Conservation (phyloP, 768 basidiomycete genomes). For the Tulasnella sp. region DNA sequence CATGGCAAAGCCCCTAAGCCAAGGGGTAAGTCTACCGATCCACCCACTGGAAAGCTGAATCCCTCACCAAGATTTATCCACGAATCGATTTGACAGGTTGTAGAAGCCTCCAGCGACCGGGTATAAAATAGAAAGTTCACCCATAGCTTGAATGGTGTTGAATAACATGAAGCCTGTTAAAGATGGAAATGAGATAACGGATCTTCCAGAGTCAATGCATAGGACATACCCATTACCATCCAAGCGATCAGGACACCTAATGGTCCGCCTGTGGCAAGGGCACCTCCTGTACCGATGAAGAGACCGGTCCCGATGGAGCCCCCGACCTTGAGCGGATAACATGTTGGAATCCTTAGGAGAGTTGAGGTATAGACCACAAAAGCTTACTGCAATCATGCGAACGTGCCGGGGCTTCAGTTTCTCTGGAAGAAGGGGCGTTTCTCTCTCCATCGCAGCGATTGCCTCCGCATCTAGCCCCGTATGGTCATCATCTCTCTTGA, state of each 20-base stretch:
- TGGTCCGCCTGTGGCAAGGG: slow-evolving; percentile 5
- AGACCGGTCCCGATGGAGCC: slow-evolving; percentile 10
- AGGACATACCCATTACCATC: slow-evolving; percentile 3
- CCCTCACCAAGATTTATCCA: slow-evolving; percentile 7
- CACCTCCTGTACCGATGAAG: slow-evolving; percentile 12
- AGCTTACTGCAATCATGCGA: not conserved
- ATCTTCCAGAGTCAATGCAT: not conserved
- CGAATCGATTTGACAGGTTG: not conserved
- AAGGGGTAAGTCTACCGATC: not conserved
- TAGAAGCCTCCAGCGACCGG: slow-evolving; percentile 8
- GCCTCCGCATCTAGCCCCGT: not conserved
- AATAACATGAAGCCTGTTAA: slow-evolving; percentile 11
- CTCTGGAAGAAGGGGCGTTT: not conserved
- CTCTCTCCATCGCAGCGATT: not conserved
- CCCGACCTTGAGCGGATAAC: not conserved
- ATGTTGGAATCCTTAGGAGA: not conserved
- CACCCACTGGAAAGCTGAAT: not conserved
- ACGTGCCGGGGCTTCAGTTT: not conserved
- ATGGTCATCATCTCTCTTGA: not conserved
- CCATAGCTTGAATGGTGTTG: slow-evolving; percentile 7
- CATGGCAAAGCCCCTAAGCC: slow-evolving; percentile 15
- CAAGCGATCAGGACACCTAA: slow-evolving; percentile 4
- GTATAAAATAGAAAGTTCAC: slow-evolving; percentile 9
- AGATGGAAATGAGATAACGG: not conserved
- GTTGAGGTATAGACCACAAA: not conserved